These are phyloP conservation scores for Geranium brycei DNA, from an alignment of 345 rosid species.

Conservation along the genomic window DNA sequence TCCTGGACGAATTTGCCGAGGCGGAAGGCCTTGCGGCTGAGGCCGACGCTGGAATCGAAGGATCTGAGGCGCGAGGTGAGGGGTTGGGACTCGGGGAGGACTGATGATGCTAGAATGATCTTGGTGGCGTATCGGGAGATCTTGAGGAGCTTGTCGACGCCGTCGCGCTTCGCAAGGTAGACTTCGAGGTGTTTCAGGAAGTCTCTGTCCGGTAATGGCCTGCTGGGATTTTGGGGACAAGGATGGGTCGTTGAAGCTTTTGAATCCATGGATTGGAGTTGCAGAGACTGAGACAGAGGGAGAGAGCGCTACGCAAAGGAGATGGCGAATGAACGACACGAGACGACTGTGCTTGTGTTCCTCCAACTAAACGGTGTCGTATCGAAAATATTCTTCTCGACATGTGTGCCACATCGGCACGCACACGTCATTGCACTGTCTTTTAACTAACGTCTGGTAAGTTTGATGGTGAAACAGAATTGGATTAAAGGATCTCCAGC, in stretches of 20 bases:
- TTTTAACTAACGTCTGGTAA: too few relatives aligned
- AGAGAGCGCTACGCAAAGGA: neutral
- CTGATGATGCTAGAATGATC: slow-evolving; percentile 58
- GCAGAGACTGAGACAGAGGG: neutral
- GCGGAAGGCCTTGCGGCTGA: slow-evolving; percentile 92
- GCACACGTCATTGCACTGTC: neutral
- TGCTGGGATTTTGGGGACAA: neutral
- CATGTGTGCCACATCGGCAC: neutral
- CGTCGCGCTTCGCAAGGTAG: slow-evolving; percentile 70
- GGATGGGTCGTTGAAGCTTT: slow-evolving; percentile 10
- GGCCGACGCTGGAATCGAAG: slow-evolving; percentile 92
- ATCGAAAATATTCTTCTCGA: neutral
- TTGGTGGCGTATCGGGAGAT: slow-evolving; percentile 81
- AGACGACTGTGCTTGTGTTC: neutral
- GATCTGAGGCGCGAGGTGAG: slow-evolving; percentile 36
- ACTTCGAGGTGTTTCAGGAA: slow-evolving; percentile 60
- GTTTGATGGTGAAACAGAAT: too few relatives aligned
- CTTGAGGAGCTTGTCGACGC: slow-evolving; percentile 84
- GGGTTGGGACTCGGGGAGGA: slow-evolving; percentile 33
- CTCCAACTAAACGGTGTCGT: neutral
- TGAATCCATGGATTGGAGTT: slow-evolving; percentile 20
- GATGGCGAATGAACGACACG: neutral
- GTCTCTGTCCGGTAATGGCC: slow-evolving; percentile 21
- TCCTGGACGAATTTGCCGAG: slow-evolving; percentile 87
- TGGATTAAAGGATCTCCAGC: too few relatives aligned